Conservation (phyloP, 148 eudicot species). For the Simmondsia chinensis region DNA sequence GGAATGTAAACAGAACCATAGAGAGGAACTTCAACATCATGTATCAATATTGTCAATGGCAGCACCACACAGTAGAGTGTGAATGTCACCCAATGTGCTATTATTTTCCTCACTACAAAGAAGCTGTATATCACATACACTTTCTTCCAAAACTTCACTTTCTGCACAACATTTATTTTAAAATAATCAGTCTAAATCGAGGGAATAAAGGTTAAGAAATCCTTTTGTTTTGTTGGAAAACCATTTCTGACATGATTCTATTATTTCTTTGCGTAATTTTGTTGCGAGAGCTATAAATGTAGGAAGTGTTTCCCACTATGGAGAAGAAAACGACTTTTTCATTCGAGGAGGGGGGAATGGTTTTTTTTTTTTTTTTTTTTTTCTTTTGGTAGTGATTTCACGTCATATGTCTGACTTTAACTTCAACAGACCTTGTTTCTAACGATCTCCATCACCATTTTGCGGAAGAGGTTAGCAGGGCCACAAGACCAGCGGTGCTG, state of each 20-base stretch:
- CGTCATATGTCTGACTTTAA: too few relatives aligned
- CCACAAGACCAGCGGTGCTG: constrained; percentile 99
- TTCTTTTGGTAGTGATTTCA: too few relatives aligned
- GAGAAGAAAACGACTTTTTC: too few relatives aligned
- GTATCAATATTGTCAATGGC: constrained; percentile 63
- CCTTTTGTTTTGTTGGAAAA: too few relatives aligned
- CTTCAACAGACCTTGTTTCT: constrained; percentile 70
- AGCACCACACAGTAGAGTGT: constrained; percentile 72
- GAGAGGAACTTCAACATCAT: constrained; percentile 79
- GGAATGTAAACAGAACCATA: constrained; percentile 96
- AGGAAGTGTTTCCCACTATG: too few relatives aligned
- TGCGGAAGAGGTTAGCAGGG: constrained; percentile 88
- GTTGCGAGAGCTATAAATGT: too few relatives aligned
- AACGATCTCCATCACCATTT: constrained; percentile 82
- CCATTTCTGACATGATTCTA: too few relatives aligned
- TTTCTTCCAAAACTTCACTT: constrained; percentile 77
- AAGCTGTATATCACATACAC: constrained; percentile 91
- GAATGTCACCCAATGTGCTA: constrained; percentile 92
- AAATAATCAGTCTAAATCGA: not conserved
- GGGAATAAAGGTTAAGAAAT: too few relatives aligned
- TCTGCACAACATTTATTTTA: constrained; percentile 32
- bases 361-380: too few relatives aligned
- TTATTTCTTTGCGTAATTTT: too few relatives aligned
- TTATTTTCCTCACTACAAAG: constrained; percentile 82
- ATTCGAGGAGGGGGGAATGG: too few relatives aligned